phyloP scores from a whole-genome alignment of 176 grass and related monocot genomes.

The Triticum urartu region DNA sequence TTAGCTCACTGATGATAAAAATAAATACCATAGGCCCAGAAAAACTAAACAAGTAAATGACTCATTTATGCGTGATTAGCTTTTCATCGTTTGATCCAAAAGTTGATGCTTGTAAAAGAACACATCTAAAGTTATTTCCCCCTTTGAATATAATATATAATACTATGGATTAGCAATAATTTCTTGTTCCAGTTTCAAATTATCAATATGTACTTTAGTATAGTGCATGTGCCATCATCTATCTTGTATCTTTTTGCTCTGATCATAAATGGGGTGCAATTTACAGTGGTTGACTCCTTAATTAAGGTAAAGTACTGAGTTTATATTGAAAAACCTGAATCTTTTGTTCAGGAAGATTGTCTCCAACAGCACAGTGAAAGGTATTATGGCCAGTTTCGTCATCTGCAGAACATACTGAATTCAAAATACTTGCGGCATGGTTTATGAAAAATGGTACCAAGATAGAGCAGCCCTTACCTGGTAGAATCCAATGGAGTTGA shows the following conservation, averaged over 20 bases:
- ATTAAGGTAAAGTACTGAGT: conserved; percentile 22
- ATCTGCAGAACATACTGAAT: conserved; percentile 63
- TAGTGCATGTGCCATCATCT: background rate
- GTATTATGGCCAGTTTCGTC: conserved; percentile 99
- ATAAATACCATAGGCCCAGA: background rate
- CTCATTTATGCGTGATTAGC: background rate
- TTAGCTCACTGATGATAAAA: conserved; percentile 28
- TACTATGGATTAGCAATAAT: background rate
- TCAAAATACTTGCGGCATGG: conserved; percentile 17
- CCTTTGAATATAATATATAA: conserved; percentile 17
- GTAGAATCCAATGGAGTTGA: conserved; percentile 99
- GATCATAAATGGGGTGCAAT: background rate
- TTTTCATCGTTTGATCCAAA: conserved; percentile 21
- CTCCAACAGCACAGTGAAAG: conserved; percentile 95
- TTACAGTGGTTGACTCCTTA: conserved; percentile 14
- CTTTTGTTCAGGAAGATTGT: conserved; percentile 92
- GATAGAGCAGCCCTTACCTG: conserved; percentile 48
- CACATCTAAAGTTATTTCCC: background rate
- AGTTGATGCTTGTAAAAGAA: conserved; percentile 9
- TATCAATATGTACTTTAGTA: conserved; percentile 20
- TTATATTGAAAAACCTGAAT: conserved; percentile 72
- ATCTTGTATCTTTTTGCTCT: conserved; percentile 36
- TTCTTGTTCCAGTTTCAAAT: background rate
- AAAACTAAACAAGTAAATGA: background rate
- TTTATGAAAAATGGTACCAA: conserved; percentile 21